A percentile compares a stretch with the other conserved stretches of the same genome.
Conservation (phyloP, 306 rosid species). For the Rosa rugosa region DNA sequence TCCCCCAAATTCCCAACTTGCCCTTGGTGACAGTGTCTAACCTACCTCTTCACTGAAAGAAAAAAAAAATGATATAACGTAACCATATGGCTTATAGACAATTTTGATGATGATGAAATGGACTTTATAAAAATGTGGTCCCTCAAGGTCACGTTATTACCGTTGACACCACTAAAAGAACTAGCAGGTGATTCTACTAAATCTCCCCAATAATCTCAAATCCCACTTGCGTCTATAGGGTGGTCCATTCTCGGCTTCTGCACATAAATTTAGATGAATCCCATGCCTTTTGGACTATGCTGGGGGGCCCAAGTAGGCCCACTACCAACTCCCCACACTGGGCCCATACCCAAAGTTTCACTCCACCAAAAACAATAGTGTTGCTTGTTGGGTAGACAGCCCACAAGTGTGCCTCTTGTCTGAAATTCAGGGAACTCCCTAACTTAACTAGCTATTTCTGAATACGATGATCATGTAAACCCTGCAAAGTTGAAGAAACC, state of each 20-base stretch:
- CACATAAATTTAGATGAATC: conserved; percentile 5
- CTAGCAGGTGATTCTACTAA: background rate
- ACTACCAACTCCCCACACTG: background rate
- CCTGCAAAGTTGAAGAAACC: conserved; percentile 1
- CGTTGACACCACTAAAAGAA: background rate
- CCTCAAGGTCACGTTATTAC: background rate
- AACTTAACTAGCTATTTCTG: conserved; percentile 3
- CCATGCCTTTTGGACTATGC: conserved; percentile 2
- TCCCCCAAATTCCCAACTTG: background rate
- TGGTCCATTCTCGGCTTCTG: conserved; percentile 15
- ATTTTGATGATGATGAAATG: background rate
- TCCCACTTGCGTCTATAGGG: background rate
- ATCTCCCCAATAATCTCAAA: background rate
- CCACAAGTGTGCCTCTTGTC: conserved; percentile 42
- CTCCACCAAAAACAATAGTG: background rate
- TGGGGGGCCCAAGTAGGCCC: conserved; percentile 2
- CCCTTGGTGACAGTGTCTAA: background rate
- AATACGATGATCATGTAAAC: background rate
- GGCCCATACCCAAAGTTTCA: conserved; percentile 25
- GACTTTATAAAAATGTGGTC: background rate
- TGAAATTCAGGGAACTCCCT: conserved; percentile 20
- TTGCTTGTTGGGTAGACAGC: conserved; percentile 23
- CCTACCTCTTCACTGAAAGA: background rate
- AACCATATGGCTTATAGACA: background rate
- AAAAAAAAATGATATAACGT: background rate